Base-by-base conservation (phyloP, 2,329 filamentous ascomycete species). In the Harringtonia aguacate region DNA sequence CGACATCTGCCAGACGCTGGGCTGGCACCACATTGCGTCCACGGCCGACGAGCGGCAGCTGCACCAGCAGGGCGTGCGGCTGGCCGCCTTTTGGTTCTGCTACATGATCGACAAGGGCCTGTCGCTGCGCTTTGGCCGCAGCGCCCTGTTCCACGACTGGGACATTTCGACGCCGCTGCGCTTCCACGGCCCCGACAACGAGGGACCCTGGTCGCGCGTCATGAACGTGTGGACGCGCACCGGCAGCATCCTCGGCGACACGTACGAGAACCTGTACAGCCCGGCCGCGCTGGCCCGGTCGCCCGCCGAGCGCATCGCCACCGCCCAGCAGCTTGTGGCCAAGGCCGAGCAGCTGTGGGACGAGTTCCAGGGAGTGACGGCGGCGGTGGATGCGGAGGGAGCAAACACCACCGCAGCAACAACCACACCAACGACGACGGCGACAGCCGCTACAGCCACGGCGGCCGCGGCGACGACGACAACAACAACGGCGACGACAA, bases 1-100 rank as follows among this genome's bases (percentile, higher is more conserved):
- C 13, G 69, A 74, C 41, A 64, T 84, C 42, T 80, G 76, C 49
- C 75, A 79, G 52, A 73, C 72, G 0, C 69, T 81, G 4, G 79
- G 79, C 4, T 80, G 77, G 47, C 79, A 82, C 54, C 69, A 73
- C 40, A 43, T 53, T 13, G 51, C 59, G 31, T 61, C 24, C 24
- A 27, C 24, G 65, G 39, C 49, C 59, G 8, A 27, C 24, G 53
- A 55, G 40, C 48, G 36, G 43, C 41, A 13, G 12, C 6, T 13
- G 14, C 20, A n/a, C 30, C 15, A 28, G 21, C n/a, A 10, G 39
- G 17, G n/a, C 44, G 24, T 37, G 40, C 41, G 27, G n/a, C 50
- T 52, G 36, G 45, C 53, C 6, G 51, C 55, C 51, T 21, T 52
- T 56, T 29, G 57, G 51, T 35, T 50, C 31, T 48, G 53, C 13